A percentile compares a stretch with the other conserved stretches of the same genome.
phyloP scores from a whole-genome alignment of 192 early-diverging fungal genomes.

The Oehlia diaphana region DNA sequence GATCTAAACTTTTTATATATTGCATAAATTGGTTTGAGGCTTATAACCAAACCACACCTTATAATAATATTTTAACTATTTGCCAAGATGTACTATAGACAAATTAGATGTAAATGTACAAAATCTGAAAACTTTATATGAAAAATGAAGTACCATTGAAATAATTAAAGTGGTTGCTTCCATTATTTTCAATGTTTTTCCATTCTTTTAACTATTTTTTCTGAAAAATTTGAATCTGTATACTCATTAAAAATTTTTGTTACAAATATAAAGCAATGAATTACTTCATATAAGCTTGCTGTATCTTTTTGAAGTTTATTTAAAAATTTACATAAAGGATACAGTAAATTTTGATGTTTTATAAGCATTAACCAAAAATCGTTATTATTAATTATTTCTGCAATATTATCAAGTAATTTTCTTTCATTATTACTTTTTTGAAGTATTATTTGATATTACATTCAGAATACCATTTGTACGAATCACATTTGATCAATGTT shows the following conservation, averaged over 20 bases:
- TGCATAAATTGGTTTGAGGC: background rate
- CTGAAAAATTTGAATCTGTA: background rate
- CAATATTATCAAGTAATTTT: slow-evolving; percentile 11
- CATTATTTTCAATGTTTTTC: background rate
- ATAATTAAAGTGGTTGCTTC: background rate
- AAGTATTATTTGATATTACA: background rate
- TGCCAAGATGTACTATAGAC: background rate
- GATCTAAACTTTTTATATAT: background rate
- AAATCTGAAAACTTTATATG: background rate
- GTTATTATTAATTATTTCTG: slow-evolving; percentile 4
- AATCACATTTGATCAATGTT: background rate
- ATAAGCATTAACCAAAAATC: background rate
- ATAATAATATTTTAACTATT: slow-evolving; percentile 12
- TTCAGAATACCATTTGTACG: background rate
- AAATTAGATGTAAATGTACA: background rate
- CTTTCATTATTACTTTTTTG: background rate
- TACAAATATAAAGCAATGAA: slow-evolving; percentile 10
- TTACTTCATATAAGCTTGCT: slow-evolving; percentile 6
- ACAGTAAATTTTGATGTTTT: slow-evolving; percentile 3
- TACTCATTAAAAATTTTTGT: background rate
- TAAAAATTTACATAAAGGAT: slow-evolving; percentile 1
- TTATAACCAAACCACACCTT: background rate
- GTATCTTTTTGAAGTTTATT: slow-evolving; percentile 16
- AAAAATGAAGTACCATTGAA: background rate
- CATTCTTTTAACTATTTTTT: slow-evolving; percentile 10